A percentile compares a stretch with the other conserved stretches of the same genome.
phyloP scores from a whole-genome alignment of 495 filamentous ascomycete genomes.

The Bryoglossum gracile region DNA sequence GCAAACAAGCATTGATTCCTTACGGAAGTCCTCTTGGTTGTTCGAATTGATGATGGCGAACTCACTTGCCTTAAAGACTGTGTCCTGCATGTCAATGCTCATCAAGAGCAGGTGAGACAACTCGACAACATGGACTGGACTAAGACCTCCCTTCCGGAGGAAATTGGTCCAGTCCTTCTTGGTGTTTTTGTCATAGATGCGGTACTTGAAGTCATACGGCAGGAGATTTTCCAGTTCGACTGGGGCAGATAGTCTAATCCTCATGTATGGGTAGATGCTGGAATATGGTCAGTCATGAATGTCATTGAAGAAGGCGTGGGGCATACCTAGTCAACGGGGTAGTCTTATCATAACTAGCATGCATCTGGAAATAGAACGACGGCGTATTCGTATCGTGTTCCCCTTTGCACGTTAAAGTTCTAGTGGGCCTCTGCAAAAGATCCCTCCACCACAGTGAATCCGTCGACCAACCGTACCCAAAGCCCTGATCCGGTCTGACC shows the following conservation, averaged over 20 bases:
- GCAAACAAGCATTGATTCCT: conserved; percentile 70
- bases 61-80: conserved; percentile 86
- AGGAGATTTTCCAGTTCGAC: conserved; percentile 91
- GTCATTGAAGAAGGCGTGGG: conserved; percentile 47
- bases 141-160: conserved; percentile 88
- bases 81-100: conserved; percentile 94
- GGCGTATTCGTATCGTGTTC: conserved; percentile 69
- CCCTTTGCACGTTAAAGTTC: conserved; percentile 77
- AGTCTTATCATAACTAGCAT: conserved; percentile 71
- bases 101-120: conserved; percentile 86
- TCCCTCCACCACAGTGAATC: conserved; percentile 91
- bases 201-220: conserved; percentile 97
- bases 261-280: conserved; percentile 89
- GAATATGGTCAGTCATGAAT: conserved; percentile 24
- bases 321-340: conserved; percentile 62
- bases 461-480: conserved; percentile 90
- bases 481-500: conserved; percentile 91
- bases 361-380: conserved; percentile 94
- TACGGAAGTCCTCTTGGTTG: conserved; percentile 76
- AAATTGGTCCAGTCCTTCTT: conserved; percentile 99
- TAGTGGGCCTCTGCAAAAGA: conserved; percentile 71
- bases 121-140: conserved; percentile 94
- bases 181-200: conserved; percentile 96
- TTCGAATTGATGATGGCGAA: conserved; percentile 95
- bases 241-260: conserved; percentile 79